Evolutionary conservation across 768 basidiomycete species (phyloP), one percentile per base, ranked within the genome.

Genomic region (Amanita rubescens): DNA sequence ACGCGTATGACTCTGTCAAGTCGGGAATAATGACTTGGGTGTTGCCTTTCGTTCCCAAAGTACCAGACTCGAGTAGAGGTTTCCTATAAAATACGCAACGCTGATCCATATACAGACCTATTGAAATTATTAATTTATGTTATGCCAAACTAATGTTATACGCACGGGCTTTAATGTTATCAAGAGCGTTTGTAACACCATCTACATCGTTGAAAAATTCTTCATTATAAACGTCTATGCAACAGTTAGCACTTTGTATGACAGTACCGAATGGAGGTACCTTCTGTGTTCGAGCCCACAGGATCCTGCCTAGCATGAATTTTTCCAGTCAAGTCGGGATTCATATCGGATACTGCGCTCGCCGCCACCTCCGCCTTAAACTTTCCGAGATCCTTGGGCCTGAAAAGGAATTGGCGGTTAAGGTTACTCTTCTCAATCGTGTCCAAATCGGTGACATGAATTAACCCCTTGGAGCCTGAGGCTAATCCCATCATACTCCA

Each of bases 371-470:
- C 94, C 14, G 94, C 80, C 71, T 99, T 99, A 78, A 97, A 98
- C 66, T 92, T 88, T 49, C 96, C 94, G 9, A 99, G 72, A 66
- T 99, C 96, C 70, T 95, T 96, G 2, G 94, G 71, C 43, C 96
- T 81, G 81, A 99, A 99, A 59, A 99, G 74, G 81, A 99, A 99
- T 67, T 99, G 96, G 54, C 96, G 76, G 69, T 99, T 99, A 52
- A 99, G 71, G 68, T 99, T 99, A 62, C 90, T 94, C 80, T 99
- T 99, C 75, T 99, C 96, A 65, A 99, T 99, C 27, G 94, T 97
- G 68, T 99, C 96, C 62, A 99, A 70, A 68, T 99, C 96, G 5
- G 96, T 98, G 53, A 98, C 91, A 61, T 94, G 84, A 53, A 99
- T 90, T 49, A 77, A 71, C 9, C 90, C 96, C 38, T 83, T 75